Percentiles rank a stretch among this genome's conserved stretches.
Conservation (phyloP, 768 basidiomycete species). For the Lactifluus volemus region DNA sequence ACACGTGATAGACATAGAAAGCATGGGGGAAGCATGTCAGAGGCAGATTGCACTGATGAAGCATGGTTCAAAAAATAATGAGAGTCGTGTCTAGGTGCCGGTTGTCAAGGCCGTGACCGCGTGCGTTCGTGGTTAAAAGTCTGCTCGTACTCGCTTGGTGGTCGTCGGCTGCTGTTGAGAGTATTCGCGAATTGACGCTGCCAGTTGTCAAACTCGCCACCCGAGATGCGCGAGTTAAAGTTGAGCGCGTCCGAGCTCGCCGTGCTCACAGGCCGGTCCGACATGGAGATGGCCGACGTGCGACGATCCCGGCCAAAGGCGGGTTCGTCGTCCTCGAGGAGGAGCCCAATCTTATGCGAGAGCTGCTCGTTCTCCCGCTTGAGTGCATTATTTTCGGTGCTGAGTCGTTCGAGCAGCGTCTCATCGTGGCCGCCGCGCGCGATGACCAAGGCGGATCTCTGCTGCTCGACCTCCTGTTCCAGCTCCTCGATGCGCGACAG, state of each 20-base stretch:
- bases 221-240: conserved; percentile 50
- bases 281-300: conserved; percentile 46
- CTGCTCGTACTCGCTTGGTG: conserved; percentile 64
- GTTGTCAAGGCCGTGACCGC: conserved; percentile 43
- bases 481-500: conserved; percentile 70
- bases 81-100: conserved; percentile 8
- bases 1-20: conserved; percentile 13
- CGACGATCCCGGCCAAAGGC: conserved; percentile 53
- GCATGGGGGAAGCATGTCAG: conserved; percentile 18
- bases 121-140: conserved; percentile 42
- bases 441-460: conserved; percentile 63
- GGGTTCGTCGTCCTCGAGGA: conserved; percentile 80
- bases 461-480: conserved; percentile 68
- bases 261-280: conserved; percentile 54
- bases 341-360: conserved; percentile 82
- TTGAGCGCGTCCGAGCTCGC: conserved; percentile 75
- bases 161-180: conserved; percentile 61
- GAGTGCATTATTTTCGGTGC: conserved; percentile 69
- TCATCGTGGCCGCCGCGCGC: conserved; percentile 73
- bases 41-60: conserved; percentile 15
- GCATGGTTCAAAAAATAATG: conserved; percentile 10
- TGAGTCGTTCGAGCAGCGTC: conserved; percentile 71
- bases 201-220: conserved; percentile 80
- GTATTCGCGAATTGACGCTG: conserved; percentile 75
- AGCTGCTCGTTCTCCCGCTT: conserved; percentile 83